These are phyloP conservation scores for Entonaema liquescens DNA, from an alignment of 495 filamentous ascomycete species.

Conservation along the genomic window DNA sequence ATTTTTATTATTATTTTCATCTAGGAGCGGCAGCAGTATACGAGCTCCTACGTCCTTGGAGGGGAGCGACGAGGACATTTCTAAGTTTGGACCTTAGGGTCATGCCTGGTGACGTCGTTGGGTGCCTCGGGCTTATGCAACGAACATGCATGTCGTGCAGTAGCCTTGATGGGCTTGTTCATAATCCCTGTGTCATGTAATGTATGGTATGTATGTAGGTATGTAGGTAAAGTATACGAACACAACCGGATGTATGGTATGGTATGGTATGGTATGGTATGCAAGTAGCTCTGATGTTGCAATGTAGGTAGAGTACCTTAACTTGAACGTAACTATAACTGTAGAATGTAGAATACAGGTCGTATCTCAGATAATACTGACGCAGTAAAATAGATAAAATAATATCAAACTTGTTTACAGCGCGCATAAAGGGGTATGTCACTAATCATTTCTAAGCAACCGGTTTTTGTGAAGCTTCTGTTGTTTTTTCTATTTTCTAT, in stretches of 20 bases:
- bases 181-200: background rate
- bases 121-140: conserved; percentile 23
- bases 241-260: too few relatives aligned
- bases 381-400: background rate
- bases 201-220: background rate
- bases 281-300: too few relatives aligned
- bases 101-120: conserved; percentile 22
- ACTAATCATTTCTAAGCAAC: background rate
- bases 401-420: background rate
- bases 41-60: too few relatives aligned
- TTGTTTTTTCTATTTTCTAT: background rate
- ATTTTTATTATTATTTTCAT: background rate
- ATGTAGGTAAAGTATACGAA: background rate
- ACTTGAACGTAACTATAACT: too few relatives aligned
- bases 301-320: too few relatives aligned
- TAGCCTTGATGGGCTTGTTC: background rate
- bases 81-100: background rate
- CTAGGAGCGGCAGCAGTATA: background rate
- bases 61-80: background rate
- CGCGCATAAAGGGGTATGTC: background rate
- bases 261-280: too few relatives aligned
- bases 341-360: background rate
- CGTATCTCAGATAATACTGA: background rate
- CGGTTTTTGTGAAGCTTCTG: background rate
- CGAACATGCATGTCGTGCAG: conserved; percentile 35